These are phyloP conservation scores for Xylariaceae sp. DNA, from an alignment of 2,329 filamentous ascomycete species.

Conservation along the genomic window DNA sequence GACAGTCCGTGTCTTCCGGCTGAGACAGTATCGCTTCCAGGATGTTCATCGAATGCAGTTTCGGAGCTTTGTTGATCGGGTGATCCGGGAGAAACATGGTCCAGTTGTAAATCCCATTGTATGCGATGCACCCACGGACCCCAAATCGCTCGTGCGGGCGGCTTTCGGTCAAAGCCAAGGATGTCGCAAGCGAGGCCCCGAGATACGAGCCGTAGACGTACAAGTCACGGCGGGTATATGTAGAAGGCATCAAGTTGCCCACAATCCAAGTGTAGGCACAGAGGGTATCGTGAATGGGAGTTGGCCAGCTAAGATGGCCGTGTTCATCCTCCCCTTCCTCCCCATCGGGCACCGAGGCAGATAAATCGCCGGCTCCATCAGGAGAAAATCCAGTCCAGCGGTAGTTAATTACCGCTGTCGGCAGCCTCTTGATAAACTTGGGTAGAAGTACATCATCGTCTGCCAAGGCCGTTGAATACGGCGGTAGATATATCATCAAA, in stretches of 20 bases:
- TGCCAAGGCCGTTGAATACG: slow-evolving; percentile 42
- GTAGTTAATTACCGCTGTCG: slow-evolving; percentile 62
- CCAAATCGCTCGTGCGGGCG: slow-evolving; percentile 46
- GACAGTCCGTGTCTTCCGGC: slow-evolving; percentile 39
- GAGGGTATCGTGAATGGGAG: slow-evolving; percentile 58
- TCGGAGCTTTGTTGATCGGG: slow-evolving; percentile 42
- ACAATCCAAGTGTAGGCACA: slow-evolving; percentile 58
- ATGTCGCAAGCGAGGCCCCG: slow-evolving; percentile 59
- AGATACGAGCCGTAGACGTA: slow-evolving; percentile 61
- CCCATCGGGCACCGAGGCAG: background rate
- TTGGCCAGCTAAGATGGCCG: slow-evolving; percentile 53
- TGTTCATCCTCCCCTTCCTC: slow-evolving; percentile 3
- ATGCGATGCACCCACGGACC: slow-evolving; percentile 57
- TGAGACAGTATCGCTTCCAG: slow-evolving; percentile 26
- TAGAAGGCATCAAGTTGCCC: slow-evolving; percentile 45
- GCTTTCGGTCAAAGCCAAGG: slow-evolving; percentile 60
- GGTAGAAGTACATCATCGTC: slow-evolving; percentile 40
- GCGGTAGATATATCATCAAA: slow-evolving; percentile 59
- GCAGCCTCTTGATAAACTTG: slow-evolving; percentile 44
- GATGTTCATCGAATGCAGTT: slow-evolving; percentile 16
- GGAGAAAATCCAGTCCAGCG: slow-evolving; percentile 49
- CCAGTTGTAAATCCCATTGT: slow-evolving; percentile 68
- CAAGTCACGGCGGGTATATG: slow-evolving; percentile 42
- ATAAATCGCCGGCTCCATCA: slow-evolving; percentile 17
- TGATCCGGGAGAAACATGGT: slow-evolving; percentile 61